phyloP scores from a whole-genome alignment of 2,329 filamentous ascomycete species.

The Colletotrichum acutatum region DNA sequence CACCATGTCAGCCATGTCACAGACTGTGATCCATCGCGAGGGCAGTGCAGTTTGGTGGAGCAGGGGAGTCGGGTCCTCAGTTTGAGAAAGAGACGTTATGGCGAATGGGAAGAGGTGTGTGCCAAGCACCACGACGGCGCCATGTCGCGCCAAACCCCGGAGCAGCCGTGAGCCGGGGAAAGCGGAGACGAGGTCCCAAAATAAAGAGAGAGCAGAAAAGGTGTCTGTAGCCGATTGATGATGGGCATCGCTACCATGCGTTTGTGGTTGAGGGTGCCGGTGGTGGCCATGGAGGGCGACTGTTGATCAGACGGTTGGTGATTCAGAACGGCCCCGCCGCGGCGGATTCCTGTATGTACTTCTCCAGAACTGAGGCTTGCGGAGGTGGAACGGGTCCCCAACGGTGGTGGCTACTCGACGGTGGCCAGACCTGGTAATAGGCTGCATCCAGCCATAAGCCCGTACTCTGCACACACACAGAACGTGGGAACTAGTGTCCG shows the following conservation, averaged over 20 bases:
- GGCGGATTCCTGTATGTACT: not conserved
- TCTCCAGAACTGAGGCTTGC: not conserved
- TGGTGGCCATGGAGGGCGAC: constrained; percentile 10
- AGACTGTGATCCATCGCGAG: constrained; percentile 25
- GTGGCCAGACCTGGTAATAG: not conserved
- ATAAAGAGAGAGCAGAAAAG: not conserved
- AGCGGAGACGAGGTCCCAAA: constrained; percentile 28
- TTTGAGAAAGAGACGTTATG: constrained; percentile 13
- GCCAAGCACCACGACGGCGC: constrained; percentile 29
- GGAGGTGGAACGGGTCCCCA: not conserved
- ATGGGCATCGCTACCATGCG: constrained; percentile 23
- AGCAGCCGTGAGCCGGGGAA: constrained; percentile 24
- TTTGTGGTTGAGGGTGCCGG: constrained; percentile 27
- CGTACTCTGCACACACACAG: no score
- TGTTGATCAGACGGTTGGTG: constrained; percentile 33
- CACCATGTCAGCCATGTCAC: constrained; percentile 34
- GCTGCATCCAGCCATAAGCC: not conserved
- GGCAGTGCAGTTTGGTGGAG: constrained; percentile 27
- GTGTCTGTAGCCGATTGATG: constrained; percentile 21
- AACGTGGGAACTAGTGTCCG: not conserved
- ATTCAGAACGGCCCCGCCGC: constrained; percentile 31
- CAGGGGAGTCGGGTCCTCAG: constrained; percentile 1
- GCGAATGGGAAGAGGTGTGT: constrained; percentile 6
- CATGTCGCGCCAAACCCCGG: constrained; percentile 32
- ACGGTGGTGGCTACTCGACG: not conserved